Percentiles rank a stretch among this genome's conserved stretches.
These are phyloP conservation scores for Aspergillus eucalypticola DNA, from an alignment of 2,329 filamentous ascomycete species.

Conservation along the genomic window DNA sequence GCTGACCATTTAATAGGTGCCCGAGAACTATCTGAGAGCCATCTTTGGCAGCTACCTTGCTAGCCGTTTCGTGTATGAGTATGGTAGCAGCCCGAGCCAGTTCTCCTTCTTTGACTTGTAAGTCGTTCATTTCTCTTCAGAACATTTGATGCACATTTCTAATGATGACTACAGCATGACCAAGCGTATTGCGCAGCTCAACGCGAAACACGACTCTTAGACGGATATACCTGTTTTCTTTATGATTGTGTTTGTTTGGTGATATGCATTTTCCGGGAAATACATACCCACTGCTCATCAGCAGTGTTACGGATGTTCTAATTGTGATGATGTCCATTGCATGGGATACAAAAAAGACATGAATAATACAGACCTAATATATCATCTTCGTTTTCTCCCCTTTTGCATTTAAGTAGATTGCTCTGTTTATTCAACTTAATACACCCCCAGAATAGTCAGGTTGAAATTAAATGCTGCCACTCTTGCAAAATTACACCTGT, in stretches of 20 bases:
- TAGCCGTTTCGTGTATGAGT: conserved; percentile 93
- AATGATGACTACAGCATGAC: conserved; percentile 35
- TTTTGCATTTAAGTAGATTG: neutral
- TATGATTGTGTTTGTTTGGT: conserved; percentile 9
- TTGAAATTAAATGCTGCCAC: too few relatives aligned
- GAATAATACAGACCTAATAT: conserved; percentile 14
- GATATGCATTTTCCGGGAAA: conserved; percentile 18
- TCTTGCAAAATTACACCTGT: too few relatives aligned
- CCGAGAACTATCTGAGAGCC: conserved; percentile 85
- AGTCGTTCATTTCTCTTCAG: conserved; percentile 46
- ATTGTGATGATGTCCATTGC: conserved; percentile 14
- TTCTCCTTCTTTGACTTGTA: conserved; percentile 99
- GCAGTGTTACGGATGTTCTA: conserved; percentile 21
- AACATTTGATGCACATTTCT: conserved; percentile 6
- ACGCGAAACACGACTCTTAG: conserved; percentile 21
- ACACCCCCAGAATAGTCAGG: too few relatives aligned
- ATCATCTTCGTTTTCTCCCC: conserved; percentile 4
- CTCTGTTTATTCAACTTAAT: neutral
- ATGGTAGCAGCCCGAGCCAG: conserved; percentile 87
- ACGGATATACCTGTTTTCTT: conserved; percentile 9
- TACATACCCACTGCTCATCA: conserved; percentile 15
- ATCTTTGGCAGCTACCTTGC: conserved; percentile 97
- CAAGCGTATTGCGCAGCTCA: conserved; percentile 35
- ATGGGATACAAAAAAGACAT: conserved; percentile 18
- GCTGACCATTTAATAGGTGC: conserved; percentile 58